phyloP scores from a whole-genome alignment of 2,329 filamentous ascomycete species.

The Diplodia corticola region DNA sequence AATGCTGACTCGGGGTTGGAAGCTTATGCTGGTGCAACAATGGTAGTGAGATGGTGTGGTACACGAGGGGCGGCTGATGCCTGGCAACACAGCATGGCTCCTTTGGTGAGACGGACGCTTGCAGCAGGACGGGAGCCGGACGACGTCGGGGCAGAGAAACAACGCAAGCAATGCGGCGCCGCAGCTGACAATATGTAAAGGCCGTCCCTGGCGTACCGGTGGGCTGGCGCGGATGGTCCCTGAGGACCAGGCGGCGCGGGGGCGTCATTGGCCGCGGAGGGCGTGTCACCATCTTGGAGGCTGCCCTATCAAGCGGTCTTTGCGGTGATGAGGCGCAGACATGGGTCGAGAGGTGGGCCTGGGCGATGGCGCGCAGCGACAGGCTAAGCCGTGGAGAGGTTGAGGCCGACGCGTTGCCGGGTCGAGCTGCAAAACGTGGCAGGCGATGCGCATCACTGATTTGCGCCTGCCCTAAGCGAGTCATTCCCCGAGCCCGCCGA shows the following conservation, averaged over 20 bases:
- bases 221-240: not conserved
- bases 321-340: not conserved
- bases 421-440: constrained; percentile 4
- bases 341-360: not conserved
- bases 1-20: not conserved
- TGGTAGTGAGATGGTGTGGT: not conserved
- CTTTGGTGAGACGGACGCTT: not conserved
- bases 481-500: not conserved
- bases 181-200: constrained; percentile 8
- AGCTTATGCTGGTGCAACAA: constrained; percentile 3
- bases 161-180: not conserved
- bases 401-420: constrained; percentile 4
- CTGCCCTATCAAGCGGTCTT: constrained; percentile 9
- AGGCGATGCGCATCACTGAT: constrained; percentile 4
- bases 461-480: constrained; percentile 13
- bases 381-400: not conserved
- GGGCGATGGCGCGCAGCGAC: constrained; percentile 5
- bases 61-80: not conserved
- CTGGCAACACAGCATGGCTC: not conserved
- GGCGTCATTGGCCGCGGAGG: constrained; percentile 1
- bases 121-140: not conserved
- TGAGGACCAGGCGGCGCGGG: not conserved
- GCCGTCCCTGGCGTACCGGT: not conserved
- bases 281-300: not conserved
- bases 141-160: not conserved